phyloP scores from a whole-genome alignment of 768 basidiomycete species.

The Cystofilobasidium ferigula region DNA sequence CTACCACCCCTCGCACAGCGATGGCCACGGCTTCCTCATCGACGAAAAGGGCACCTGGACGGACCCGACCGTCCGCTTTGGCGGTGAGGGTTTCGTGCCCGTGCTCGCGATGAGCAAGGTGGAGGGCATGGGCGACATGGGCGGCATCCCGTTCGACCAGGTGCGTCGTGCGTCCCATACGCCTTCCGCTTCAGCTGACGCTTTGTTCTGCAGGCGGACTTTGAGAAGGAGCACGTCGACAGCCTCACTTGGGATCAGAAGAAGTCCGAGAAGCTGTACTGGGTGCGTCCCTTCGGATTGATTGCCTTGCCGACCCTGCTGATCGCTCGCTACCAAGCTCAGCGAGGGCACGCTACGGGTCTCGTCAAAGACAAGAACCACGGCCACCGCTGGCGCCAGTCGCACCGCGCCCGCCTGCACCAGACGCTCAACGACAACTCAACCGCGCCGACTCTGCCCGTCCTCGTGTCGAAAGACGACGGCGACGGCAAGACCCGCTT shows the following conservation, averaged over 20 bases:
- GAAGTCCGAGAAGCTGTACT: slow-evolving; percentile 18
- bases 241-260: background rate
- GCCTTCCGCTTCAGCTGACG: background rate
- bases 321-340: background rate
- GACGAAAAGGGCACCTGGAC: slow-evolving; percentile 23
- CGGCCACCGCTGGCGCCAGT: slow-evolving; percentile 21
- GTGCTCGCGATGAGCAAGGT: slow-evolving; percentile 19
- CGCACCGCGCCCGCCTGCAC: slow-evolving; percentile 21
- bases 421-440: slow-evolving; percentile 6
- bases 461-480: slow-evolving; percentile 12
- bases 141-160: slow-evolving; percentile 20
- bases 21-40: slow-evolving; percentile 21
- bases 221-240: slow-evolving; percentile 4
- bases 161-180: background rate
- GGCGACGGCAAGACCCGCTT: background rate
- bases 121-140: slow-evolving; percentile 15
- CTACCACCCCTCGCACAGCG: slow-evolving; percentile 10
- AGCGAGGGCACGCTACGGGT: slow-evolving; percentile 21
- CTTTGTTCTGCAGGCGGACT: slow-evolving; percentile 3
- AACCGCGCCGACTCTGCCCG: background rate
- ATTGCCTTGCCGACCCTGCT: background rate
- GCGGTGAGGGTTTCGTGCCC: background rate
- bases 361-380: slow-evolving; percentile 6
- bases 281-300: background rate
- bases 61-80: slow-evolving; percentile 8